Conservation (phyloP, 2,329 filamentous ascomycete species). For the Botryotinia convoluta region DNA sequence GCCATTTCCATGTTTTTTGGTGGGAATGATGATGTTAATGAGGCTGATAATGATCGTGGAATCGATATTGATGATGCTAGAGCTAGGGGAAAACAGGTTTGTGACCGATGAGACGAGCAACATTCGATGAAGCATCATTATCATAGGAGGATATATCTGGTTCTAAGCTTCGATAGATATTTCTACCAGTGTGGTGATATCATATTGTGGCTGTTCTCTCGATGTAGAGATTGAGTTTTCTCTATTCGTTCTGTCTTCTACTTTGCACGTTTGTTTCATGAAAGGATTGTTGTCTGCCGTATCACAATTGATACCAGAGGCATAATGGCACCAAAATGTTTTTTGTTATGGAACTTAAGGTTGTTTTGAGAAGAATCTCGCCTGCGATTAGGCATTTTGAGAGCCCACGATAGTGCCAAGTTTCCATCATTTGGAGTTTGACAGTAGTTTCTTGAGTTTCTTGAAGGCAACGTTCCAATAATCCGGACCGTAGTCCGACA, state of each 20-base stretch:
- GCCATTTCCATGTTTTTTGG: not conserved
- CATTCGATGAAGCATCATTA: not conserved
- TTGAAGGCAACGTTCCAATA: not conserved
- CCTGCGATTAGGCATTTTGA: not conserved
- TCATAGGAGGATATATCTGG: not conserved
- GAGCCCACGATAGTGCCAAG: not conserved
- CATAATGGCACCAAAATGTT: not conserved
- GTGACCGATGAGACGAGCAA: not conserved
- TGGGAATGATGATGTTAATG: not conserved
- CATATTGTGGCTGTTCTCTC: not conserved
- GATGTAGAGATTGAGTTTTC: not conserved
- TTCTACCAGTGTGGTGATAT: not conserved
- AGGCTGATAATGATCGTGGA: not conserved
- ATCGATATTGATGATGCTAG: not conserved
- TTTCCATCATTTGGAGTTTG: not conserved
- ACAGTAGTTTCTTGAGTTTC: not conserved
- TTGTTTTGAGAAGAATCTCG: not conserved
- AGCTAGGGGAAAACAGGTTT: not conserved
- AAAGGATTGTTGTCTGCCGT: not conserved
- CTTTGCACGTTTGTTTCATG: not conserved
- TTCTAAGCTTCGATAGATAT: not conserved
- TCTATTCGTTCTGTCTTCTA: not conserved
- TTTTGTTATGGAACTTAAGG: not conserved
- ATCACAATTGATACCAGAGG: not conserved
- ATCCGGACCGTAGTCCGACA: not conserved